Conservation (phyloP, 108 stramenopile species). For the Craspedostauros australis region DNA sequence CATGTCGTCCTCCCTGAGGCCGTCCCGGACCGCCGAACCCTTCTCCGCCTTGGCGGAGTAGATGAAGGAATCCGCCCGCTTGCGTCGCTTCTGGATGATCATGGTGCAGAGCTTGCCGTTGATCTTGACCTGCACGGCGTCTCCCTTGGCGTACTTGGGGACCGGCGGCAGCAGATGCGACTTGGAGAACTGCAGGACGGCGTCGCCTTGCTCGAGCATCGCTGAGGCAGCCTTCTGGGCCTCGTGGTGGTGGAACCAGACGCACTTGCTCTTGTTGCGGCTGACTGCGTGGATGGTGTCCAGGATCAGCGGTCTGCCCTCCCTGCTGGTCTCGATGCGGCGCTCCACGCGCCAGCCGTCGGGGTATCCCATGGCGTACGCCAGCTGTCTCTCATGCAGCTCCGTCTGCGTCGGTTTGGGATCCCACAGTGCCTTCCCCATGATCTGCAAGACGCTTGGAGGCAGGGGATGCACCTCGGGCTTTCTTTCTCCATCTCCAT, state of each 20-base stretch:
- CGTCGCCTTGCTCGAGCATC: conserved; percentile 27
- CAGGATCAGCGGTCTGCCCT: conserved; percentile 20
- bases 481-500: too few species aligned
- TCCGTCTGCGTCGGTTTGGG: conserved; percentile 33
- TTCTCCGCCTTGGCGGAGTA: conserved; percentile 38
- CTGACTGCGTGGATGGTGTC: conserved; percentile 46
- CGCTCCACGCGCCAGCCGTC: conserved; percentile 73
- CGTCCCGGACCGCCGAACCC: conserved; percentile 41
- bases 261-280: conserved; percentile 21
- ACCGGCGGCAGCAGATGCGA: conserved; percentile 53
- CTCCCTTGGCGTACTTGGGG: conserved; percentile 61
- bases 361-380: conserved; percentile 80
- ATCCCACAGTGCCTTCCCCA: conserved; percentile 34
- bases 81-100: conserved; percentile 50
- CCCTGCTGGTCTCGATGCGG: conserved; percentile 4
- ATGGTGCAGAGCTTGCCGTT: conserved; percentile 73
- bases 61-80: conserved; percentile 41
- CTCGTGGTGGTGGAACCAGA: conserved; percentile 45
- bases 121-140: conserved; percentile 66
- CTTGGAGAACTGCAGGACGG: conserved; percentile 4
- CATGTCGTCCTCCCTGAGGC: conserved; percentile 57
- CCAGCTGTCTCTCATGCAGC: conserved; percentile 34
- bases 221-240: conserved; percentile 30
- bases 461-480: conserved; percentile 11
- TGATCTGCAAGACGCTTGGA: conserved; percentile 19